Conservation (phyloP, 257 asterid species). For the Rauvolfia tetraphylla region DNA sequence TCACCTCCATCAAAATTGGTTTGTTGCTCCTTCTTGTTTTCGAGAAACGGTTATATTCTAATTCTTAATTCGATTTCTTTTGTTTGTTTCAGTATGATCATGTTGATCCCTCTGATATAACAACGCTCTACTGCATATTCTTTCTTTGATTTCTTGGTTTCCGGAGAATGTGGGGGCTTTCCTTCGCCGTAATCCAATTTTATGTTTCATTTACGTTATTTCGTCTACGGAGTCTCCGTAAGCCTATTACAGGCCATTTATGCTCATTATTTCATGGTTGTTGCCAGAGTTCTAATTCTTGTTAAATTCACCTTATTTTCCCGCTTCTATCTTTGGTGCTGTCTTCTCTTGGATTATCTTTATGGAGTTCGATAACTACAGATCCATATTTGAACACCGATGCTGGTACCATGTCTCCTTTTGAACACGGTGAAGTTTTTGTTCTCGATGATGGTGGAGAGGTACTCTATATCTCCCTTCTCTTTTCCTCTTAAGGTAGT, state of each 20-base stretch:
- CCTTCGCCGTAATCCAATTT: neutral
- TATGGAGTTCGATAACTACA: conserved; percentile 25
- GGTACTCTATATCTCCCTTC: conserved; percentile 42
- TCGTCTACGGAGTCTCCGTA: neutral
- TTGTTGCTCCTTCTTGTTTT: conserved; percentile 2
- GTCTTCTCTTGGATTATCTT: neutral
- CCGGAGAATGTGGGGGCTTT: neutral
- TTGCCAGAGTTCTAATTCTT: neutral
- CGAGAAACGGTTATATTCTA: neutral
- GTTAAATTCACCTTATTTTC: neutral
- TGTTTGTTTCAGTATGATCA: neutral
- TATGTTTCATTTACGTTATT: neutral
- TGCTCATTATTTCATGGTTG: neutral
- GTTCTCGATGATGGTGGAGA: conserved; percentile 99
- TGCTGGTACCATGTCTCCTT: conserved; percentile 99
- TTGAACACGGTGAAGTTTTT: conserved; percentile 98
- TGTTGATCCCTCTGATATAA: neutral
- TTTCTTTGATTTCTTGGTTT: neutral
- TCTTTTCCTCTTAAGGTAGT: neutral
- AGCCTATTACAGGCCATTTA: neutral
- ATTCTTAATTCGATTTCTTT: neutral
- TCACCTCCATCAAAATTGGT: conserved; percentile 97
- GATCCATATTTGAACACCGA: conserved; percentile 94
- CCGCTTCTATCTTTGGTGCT: neutral
- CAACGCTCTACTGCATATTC: neutral